Percentiles rank a stretch among this genome's conserved stretches.
Conservation (phyloP, 345 rosid species). For the Salix brachista region DNA sequence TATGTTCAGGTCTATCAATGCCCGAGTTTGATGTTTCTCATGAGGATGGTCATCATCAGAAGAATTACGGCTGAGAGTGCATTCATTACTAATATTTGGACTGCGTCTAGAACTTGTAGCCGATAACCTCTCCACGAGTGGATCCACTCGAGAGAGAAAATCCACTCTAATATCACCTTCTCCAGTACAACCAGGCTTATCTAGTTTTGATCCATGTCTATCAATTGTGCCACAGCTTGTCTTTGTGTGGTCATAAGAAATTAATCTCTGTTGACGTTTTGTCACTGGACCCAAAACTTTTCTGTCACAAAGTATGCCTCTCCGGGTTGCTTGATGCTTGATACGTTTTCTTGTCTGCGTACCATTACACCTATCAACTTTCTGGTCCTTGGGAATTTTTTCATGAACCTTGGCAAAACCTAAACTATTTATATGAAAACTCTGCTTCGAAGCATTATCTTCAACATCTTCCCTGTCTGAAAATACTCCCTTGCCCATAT, state of each 20-base stretch:
- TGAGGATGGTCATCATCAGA: conserved; percentile 12
- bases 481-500: conserved; percentile 10
- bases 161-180: conserved; percentile 13
- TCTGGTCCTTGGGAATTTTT: conserved; percentile 15
- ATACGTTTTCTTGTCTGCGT: conserved; percentile 13
- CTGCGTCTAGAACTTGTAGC: conserved; percentile 20
- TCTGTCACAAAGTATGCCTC: conserved; percentile 19
- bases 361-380: conserved; percentile 7
- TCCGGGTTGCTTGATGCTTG: conserved; percentile 18
- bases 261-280: conserved; percentile 23
- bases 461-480: conserved; percentile 11
- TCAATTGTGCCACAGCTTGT: conserved; percentile 9
- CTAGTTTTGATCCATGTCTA: conserved; percentile 21
- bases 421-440: conserved; percentile 4
- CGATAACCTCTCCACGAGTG: conserved; percentile 27
- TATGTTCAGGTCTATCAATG: conserved; percentile 47
- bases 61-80: conserved; percentile 14
- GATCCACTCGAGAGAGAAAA: conserved; percentile 13
- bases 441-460: conserved; percentile 13
- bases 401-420: conserved; percentile 15
- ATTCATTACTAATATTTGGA: conserved; percentile 19
- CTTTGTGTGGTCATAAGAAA: conserved; percentile 15
- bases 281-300: conserved; percentile 19
- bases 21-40: conserved; percentile 25
- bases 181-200: conserved; percentile 10